Evolutionary conservation across 768 basidiomycete species (phyloP), one percentile per base, ranked within the genome.

Genomic region (Clathrus columnatus): DNA sequence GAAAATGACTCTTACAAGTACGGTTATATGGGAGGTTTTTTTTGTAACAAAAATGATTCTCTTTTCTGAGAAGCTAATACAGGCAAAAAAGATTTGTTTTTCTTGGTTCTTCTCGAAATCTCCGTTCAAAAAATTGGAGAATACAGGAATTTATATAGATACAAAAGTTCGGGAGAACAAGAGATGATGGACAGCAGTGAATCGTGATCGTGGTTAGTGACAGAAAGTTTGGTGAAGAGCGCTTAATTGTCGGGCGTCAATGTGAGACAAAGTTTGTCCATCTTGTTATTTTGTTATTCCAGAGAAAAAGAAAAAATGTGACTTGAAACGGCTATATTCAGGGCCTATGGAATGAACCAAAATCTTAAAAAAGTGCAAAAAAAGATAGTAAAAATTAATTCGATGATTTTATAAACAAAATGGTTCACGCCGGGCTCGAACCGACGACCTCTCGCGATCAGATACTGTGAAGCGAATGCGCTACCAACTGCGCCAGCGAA

Each of bases 401-500:
- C 2, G 27, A 14, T 7, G 2, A 14, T 47, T 4, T 14, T 14
- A 3, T 3, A 23, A 3, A 53, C 46, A 55, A 28, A 29, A 27
- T 55, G 54, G 54, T 55, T 48, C 54, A 55, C 54, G 54, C 54
- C 54, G 54, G 54, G 54, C 54, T 55, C 54, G 54, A 55, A 55
- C 54, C 54, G 54, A 55, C 54, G 54, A 55, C 54, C 54, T 55
- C 54, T 55, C 54, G 54, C 54, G 54, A 41, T 43, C 18, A 36
- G 14, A 6, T 11, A 0, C 28, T 55, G 54, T 55, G 54, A 55
- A 55, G 54, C 54, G 54, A 55, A 55, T 55, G 54, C 54, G 54
- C 54, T 55, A 55, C 54, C 54, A 55, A 55, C 54, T 55, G 54
- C 54, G 54, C 54, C 54, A 55, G 54, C 54, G 54, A 55, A 55